Evolutionary conservation across 75 land plant genomes (phyloP).

Genomic region (Isoetes taiwanensis): DNA sequence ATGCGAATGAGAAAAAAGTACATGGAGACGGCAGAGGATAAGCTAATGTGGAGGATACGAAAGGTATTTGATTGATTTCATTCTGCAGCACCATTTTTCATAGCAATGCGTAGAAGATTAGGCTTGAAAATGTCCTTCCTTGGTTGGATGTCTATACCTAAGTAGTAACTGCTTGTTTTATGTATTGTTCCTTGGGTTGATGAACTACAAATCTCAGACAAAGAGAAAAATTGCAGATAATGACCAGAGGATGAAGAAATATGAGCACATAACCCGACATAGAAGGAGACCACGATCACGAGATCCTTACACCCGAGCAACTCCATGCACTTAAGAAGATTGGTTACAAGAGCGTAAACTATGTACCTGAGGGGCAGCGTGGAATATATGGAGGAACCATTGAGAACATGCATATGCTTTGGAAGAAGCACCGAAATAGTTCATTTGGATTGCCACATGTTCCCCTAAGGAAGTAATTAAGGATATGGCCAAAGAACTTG

Average conservation of each 20-base stretch:
- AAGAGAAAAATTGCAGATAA: constrained; percentile 78
- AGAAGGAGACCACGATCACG: constrained; percentile 78
- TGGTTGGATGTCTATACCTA: no score
- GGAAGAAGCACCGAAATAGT: constrained; percentile 99
- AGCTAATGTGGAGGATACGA: no score
- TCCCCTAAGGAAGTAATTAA: constrained; percentile 78
- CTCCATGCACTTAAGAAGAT: constrained; percentile 81
- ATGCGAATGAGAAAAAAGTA: no score
- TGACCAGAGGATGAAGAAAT: constrained; percentile 75
- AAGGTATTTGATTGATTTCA: no score
- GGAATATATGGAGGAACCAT: constrained; percentile 98
- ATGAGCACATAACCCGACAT: constrained; percentile 80
- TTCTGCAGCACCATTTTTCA: no score
- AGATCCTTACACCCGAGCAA: constrained; percentile 82
- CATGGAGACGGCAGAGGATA: no score
- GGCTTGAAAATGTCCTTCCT: no score
- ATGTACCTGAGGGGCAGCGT: constrained; percentile 86
- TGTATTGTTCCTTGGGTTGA: no score
- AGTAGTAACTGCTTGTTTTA: no score
- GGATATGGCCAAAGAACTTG: constrained; percentile 81
- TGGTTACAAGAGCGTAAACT: constrained; percentile 84
- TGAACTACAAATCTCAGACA: constrained; percentile 34
- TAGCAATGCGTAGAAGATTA: no score
- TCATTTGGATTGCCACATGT: constrained; percentile 82
- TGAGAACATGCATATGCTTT: constrained; percentile 96